phyloP scores from a whole-genome alignment of 495 filamentous ascomycete genomes.

The Penicillium taxi region DNA sequence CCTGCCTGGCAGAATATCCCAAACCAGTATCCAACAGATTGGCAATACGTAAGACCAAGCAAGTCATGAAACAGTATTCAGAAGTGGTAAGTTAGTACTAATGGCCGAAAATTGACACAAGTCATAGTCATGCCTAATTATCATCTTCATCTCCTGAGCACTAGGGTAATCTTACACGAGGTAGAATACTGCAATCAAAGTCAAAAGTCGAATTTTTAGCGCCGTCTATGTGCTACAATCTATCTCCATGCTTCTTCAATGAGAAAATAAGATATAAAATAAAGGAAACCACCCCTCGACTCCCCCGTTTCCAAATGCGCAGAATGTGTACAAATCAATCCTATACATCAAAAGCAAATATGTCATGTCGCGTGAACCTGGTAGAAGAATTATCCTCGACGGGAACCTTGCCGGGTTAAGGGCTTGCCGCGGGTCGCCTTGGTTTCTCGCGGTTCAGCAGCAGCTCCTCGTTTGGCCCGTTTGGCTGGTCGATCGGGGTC shows the following conservation, averaged over 20 bases:
- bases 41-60: too few relatives aligned
- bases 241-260: background rate
- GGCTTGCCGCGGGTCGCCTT: slow-evolving; percentile 42
- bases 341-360: slow-evolving; percentile 4
- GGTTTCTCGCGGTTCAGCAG: slow-evolving; percentile 34
- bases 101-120: too few relatives aligned
- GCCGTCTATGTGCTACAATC: slow-evolving; percentile 2
- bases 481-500: slow-evolving; percentile 62
- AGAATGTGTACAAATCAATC: slow-evolving; percentile 15
- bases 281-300: slow-evolving; percentile 4
- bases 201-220: background rate
- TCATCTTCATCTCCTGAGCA: too few relatives aligned
- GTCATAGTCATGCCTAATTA: too few relatives aligned
- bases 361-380: slow-evolving; percentile 8
- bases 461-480: slow-evolving; percentile 47
- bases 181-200: too few relatives aligned
- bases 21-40: too few relatives aligned
- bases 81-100: too few relatives aligned
- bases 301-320: slow-evolving; percentile 15
- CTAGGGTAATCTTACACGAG: too few relatives aligned
- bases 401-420: slow-evolving; percentile 39
- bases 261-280: slow-evolving; percentile 1
- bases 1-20: too few relatives aligned
- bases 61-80: too few relatives aligned
- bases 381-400: slow-evolving; percentile 11